Evolutionary conservation across 2,329 filamentous ascomycete species (phyloP), one percentile per base, ranked within the genome.

Genomic region (Colletotrichum neosansevieriae): DNA sequence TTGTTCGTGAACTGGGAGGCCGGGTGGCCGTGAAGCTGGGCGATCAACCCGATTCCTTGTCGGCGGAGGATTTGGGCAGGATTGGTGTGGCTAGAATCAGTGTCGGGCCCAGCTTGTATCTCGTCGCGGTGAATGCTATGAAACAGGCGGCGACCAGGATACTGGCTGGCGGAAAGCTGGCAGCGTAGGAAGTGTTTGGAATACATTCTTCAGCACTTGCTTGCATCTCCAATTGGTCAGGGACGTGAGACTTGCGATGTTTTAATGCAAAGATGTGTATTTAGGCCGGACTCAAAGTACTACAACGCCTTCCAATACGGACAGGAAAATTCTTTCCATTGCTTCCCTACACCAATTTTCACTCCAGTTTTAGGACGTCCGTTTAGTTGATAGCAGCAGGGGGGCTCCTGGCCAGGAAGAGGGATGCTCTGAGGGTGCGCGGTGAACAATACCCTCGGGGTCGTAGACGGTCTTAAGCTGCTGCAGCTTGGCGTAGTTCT

Each of bases 11-110:
- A 51, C 80, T 89, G 51, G 80, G 79, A 3, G 86, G 86, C 1
- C 79, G 76, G 56, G 73, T 89, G 13, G 84, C 84, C 59, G 84
- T 88, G 11, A 82, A 82, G 66, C 72, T 83, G 69, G 77, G 78
- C 34, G 73, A 72, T 11, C 73, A 76, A 15, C 70, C 76, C 2
- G 80, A 77, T 13, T 79, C 78, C 0, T 72, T 88, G 69, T 82
- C 80, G 4, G 79, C 83, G 1, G 73, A 74, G 40, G 80, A 85
- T 67, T 71, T 88, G 71, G 79, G 76, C 4, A 73, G 80, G 47
- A 76, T 88, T 57, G 86, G 86, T 0, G 85, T 88, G 42, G 84
- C 85, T 6, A 82, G 86, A 70, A 82, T 89, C 70, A 88, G 85
- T 74, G 76, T 88, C 67, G 87, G 86, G 0, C 85, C 86, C 0